Conservation (phyloP, 1,284 basidiomycete species). For the Ganoderma multipileum region DNA sequence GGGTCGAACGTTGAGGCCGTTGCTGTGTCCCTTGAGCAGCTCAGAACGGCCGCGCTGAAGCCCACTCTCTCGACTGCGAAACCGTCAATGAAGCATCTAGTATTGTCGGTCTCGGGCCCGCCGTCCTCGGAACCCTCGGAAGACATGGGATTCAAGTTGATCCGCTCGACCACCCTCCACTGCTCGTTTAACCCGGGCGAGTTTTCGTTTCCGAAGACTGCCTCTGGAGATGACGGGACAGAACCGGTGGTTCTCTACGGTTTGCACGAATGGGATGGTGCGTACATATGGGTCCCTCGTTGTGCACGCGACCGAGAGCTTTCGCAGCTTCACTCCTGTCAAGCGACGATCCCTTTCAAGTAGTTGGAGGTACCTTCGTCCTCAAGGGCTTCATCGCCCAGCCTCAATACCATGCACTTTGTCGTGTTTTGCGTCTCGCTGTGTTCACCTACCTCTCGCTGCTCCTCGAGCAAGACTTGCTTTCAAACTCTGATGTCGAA, state of each 20-base stretch:
- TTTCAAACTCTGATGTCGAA: slow-evolving; percentile 56
- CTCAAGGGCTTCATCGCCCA: slow-evolving; percentile 54
- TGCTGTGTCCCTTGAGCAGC: slow-evolving; percentile 32
- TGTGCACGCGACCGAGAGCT: slow-evolving; percentile 4
- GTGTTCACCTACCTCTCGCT: slow-evolving; percentile 66
- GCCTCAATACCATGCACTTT: slow-evolving; percentile 51
- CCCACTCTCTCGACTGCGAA: slow-evolving; percentile 33
- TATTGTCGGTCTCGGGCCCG: slow-evolving; percentile 53
- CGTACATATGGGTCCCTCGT: slow-evolving; percentile 27
- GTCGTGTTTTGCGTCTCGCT: slow-evolving; percentile 56
- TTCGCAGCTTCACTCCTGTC: slow-evolving; percentile 21
- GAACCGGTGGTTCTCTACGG: slow-evolving; percentile 53
- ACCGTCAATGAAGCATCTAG: slow-evolving; percentile 50
- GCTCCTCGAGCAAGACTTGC: slow-evolving; percentile 65
- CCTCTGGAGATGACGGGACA: slow-evolving; percentile 35
- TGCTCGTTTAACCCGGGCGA: slow-evolving; percentile 53
- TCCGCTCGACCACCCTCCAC: slow-evolving; percentile 45
- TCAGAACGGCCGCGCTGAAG: slow-evolving; percentile 41
- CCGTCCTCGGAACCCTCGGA: slow-evolving; percentile 42
- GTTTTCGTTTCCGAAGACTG: slow-evolving; percentile 49
- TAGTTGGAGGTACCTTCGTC: slow-evolving; percentile 67
- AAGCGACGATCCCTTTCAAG: slow-evolving; percentile 38
- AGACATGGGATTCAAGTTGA: slow-evolving; percentile 49
- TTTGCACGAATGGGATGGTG: slow-evolving; percentile 56
- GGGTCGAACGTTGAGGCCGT: slow-evolving; percentile 6